phyloP scores from a whole-genome alignment of 2,329 filamentous ascomycete species.

The Helminthosporium solani region DNA sequence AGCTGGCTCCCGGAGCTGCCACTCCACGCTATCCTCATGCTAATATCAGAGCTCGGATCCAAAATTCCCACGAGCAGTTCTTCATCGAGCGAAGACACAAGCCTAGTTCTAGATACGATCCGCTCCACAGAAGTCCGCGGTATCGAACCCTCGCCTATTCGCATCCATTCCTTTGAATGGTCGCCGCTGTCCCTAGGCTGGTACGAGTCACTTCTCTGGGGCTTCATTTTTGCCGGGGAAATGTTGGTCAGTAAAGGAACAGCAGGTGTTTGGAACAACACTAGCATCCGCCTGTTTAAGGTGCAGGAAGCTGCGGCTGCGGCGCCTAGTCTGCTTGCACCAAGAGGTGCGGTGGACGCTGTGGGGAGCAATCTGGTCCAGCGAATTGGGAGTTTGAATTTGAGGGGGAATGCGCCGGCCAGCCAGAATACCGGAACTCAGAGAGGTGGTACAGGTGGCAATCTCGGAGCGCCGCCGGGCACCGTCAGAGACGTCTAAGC shows the following conservation, averaged over 20 bases:
- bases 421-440: slow-evolving; percentile 20
- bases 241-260: slow-evolving; percentile 84
- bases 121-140: slow-evolving; percentile 64
- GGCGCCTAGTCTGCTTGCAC: slow-evolving; percentile 78
- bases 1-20: slow-evolving; percentile 90
- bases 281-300: slow-evolving; percentile 80
- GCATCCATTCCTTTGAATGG: slow-evolving; percentile 93
- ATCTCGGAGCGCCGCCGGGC: slow-evolving; percentile 20
- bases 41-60: slow-evolving; percentile 64
- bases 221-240: slow-evolving; percentile 86
- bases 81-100: slow-evolving; percentile 40
- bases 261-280: slow-evolving; percentile 92
- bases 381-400: slow-evolving; percentile 77
- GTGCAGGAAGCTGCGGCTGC: slow-evolving; percentile 81
- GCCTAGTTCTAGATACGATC: slow-evolving; percentile 51
- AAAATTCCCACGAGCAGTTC: slow-evolving; percentile 52
- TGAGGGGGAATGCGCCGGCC: slow-evolving; percentile 50
- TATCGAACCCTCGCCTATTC: slow-evolving; percentile 71
- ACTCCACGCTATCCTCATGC: slow-evolving; percentile 78
- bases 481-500: slow-evolving; percentile 40
- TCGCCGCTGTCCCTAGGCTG: slow-evolving; percentile 85
- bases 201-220: slow-evolving; percentile 95
- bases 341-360: slow-evolving; percentile 87
- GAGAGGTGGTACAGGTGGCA: slow-evolving; percentile 18
- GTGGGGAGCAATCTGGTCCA: slow-evolving; percentile 88